Evolutionary conservation across 495 filamentous ascomycete species (phyloP), one percentile per base, ranked within the genome.

Genomic region (Sordaria brevicollis): DNA sequence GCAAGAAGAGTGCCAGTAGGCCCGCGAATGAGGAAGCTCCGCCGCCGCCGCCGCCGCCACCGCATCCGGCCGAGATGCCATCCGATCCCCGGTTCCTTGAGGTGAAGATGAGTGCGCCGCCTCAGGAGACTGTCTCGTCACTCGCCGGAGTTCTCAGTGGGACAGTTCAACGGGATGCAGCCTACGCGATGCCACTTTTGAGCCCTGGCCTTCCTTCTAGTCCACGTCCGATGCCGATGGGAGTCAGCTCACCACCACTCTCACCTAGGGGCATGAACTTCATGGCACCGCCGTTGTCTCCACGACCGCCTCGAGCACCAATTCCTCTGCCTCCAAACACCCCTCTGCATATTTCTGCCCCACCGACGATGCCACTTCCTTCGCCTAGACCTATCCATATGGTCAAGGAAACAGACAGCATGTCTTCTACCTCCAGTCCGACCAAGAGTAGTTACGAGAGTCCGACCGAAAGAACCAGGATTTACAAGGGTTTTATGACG

Each of bases 161-260:
- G 39, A 71, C 72, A 7, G 13, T 31, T 62, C 49, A 62, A 13
- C 69, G 70, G 37, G 67, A 76, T 77, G 19, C 76, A 71, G 65
- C 71, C 70, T 67, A 79, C 35, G 77, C 82, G 33, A 81, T 89
- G 34, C 82, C 89, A 38, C 82, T 93, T 35, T 85, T 93, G 82
- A 97, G 92, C 70, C 93, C 94, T 25, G 95, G 95, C 31, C 82
- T 99, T 65, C 95, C 95, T 1, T 80, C 91, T 35, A 98, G 96
- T 75, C 95, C 95, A 31, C 86, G 94, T 67, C 95, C 95, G n/a
- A 88, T 88, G 73, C 87, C 87, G 66, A 88, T 86, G 67, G 92
- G 92, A 15, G 81, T 91, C 68, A 90, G 71, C 41, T 89, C 90
- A n/a, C 86, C 90, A 39, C 88, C 90, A 19, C 81, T 89, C 74